Evolutionary conservation across 2,329 filamentous ascomycete genomes (phyloP).

Genomic region (Akanthomyces muscarius): DNA sequence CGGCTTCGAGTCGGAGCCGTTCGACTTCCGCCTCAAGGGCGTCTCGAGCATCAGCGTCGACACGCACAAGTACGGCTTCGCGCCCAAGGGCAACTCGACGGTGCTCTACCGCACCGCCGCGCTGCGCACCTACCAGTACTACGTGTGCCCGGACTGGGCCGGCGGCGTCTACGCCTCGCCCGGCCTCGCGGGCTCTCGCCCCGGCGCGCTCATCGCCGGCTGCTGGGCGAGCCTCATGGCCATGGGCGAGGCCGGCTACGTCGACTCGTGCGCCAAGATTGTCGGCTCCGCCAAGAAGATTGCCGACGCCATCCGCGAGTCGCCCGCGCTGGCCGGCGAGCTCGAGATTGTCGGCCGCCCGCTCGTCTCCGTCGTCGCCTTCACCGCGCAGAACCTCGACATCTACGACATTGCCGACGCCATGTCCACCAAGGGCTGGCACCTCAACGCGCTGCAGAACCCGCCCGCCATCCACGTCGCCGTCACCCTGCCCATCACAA

Average conservation of each 20-base stretch:
- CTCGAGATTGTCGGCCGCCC: slow-evolving; percentile 80
- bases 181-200: slow-evolving; percentile 83
- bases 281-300: slow-evolving; percentile 84
- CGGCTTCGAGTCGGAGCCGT: slow-evolving; percentile 83
- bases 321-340: slow-evolving; percentile 65
- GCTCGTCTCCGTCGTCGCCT: slow-evolving; percentile 85
- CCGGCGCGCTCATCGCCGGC: slow-evolving; percentile 89
- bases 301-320: slow-evolving; percentile 65
- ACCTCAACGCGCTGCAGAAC: slow-evolving; percentile 88
- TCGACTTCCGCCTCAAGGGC: slow-evolving; percentile 91
- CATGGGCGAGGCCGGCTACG: slow-evolving; percentile 82
- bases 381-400: slow-evolving; percentile 77
- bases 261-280: slow-evolving; percentile 81
- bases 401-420: slow-evolving; percentile 92
- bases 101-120: slow-evolving; percentile 79
- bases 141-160: slow-evolving; percentile 89
- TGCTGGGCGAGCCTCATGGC: slow-evolving; percentile 93
- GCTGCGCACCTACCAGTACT: slow-evolving; percentile 89
- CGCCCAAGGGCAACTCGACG: slow-evolving; percentile 94
- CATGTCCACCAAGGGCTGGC: slow-evolving; percentile 84
- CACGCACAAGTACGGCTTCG: slow-evolving; percentile 98
- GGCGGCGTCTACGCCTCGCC: slow-evolving; percentile 95
- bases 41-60: slow-evolving; percentile 96
- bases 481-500: slow-evolving; percentile 81
- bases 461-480: slow-evolving; percentile 92